Base-by-base conservation (phyloP, 1,284 basidiomycete species). In the Abortiporus biennis region DNA sequence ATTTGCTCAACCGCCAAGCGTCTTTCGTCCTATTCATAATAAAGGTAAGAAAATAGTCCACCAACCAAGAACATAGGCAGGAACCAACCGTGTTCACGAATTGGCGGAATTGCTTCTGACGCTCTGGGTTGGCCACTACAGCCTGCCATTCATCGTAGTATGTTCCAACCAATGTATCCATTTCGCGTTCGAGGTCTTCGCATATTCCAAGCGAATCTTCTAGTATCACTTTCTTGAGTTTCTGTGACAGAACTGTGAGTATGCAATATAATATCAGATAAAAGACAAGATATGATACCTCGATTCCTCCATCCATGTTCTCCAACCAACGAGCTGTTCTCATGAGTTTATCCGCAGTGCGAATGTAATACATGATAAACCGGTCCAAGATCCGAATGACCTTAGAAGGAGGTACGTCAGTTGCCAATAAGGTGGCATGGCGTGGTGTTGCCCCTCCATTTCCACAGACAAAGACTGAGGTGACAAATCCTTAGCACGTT, bases 321-420 rank as follows among this genome's bases (percentile, higher is more conserved):
- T 87, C 85, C n/a, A 88, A 66, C 85, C 85, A 89, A 19, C 83
- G 69, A 0, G 85, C 84, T 0, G 85, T 89, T 13, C 85, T 72
- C 62, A 77, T 73, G 13, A 84, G 65, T 50, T 68, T 72, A 54
- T 85, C 80, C 2, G 85, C 85, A 0, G 84, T 82, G 35, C 73
- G 74, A 48, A 88, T 85, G 60, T 88, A 88, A 54, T 79, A 78
- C 68, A 78, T 76, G 19, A 85, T 58, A 65, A 78, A 88, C 19
- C 85, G 69, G 54, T 89, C 85, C 30, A 88, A 65, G 49, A 85
- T 76, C 33, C 70, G 69, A 39, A 83, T 58, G 22, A 84, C 81
- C 49, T 76, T 75, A 19, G 72, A 73, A 1, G 76, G 78, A 0
- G 78, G 77, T 0, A 84, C 80, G 51, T 77, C 73, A 43, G 58